Evolutionary conservation across 306 rosid genomes (phyloP), one percentile per base, ranked within the genome.

Genomic region (Myrica gale): DNA sequence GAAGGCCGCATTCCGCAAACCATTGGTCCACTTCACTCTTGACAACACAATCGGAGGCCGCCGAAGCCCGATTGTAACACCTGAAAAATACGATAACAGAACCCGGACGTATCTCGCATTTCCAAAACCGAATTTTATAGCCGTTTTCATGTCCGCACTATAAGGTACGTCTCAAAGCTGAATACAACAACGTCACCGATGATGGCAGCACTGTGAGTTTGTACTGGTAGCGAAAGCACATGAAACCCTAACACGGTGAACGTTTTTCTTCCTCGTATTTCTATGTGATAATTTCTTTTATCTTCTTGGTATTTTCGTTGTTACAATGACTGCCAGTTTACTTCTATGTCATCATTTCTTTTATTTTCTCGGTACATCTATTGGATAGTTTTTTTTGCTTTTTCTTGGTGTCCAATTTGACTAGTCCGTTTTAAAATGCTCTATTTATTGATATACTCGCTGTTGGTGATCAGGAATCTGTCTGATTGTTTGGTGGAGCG

Each of bases 381-480:
- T 60, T 58, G 39, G 2, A 13, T 7, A 0, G 20, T 2, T 63
- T 39, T 5, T 16, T 16, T 63, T 3, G 5, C 9, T 4, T 20
- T 42, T 63, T 63, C 9, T 2, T 63, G 0, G 47, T 17, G 9
- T 65, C 7, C 17, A 15, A 41, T 65, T 65, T 65, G 69, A 65
- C 10, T 16, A 41, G 9, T 65, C 20, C 23, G 8, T 41, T 32
- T 32, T 32, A 32, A 32, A 32, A 32, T 32, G 37, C 37, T 32
- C 37, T 32, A 32, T 32, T 32, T 32, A 32, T 32, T 41, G 48
- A 66, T 66, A 1, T 6, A 3, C 4, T 17, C 9, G 70, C 50
- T 41, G 46, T 42, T 66, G 26, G 7, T 17, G 70, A 66, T 66
- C 70, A 42, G 70, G 16, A 66, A n/a, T 44, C 17, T 66, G n/a